Percentiles rank a stretch among this genome's conserved stretches.
These are phyloP conservation scores for Xylogone sp. DNA, from an alignment of 2,329 filamentous ascomycete genomes.

Conservation along the genomic window DNA sequence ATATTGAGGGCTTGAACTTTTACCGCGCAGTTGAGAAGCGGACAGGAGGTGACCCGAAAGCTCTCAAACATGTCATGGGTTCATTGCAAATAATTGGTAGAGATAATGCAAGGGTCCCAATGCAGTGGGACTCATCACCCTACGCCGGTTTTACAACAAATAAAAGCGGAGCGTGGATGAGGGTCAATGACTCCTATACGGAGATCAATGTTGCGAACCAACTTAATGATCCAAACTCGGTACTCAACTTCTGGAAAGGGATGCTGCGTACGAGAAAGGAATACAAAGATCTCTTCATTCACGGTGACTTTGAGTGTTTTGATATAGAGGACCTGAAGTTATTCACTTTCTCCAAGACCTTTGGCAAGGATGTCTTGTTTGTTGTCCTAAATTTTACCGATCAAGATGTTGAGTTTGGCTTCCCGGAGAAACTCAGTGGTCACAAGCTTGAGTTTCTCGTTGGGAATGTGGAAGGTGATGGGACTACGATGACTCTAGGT, in stretches of 20 bases:
- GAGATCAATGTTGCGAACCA: conserved; percentile 56
- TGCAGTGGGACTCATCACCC: conserved; percentile 57
- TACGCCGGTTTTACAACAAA: conserved; percentile 60
- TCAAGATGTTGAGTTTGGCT: conserved; percentile 24
- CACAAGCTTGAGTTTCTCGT: conserved; percentile 2
- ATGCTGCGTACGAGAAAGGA: conserved; percentile 30
- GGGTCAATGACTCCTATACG: conserved; percentile 49
- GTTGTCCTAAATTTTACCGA: conserved; percentile 45
- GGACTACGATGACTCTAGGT: background rate
- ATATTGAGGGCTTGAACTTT: conserved; percentile 46
- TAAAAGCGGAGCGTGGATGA: conserved; percentile 55
- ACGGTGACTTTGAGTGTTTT: conserved; percentile 53
- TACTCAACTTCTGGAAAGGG: conserved; percentile 26
- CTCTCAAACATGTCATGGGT: conserved; percentile 42
- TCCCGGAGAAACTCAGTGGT: conserved; percentile 12
- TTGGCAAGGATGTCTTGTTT: conserved; percentile 16
- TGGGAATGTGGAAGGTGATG: conserved; percentile 3
- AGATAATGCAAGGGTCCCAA: conserved; percentile 64
- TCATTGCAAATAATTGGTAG: conserved; percentile 56
- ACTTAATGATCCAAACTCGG: conserved; percentile 13
- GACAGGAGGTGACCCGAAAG: conserved; percentile 31
- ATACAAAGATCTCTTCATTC: conserved; percentile 58
- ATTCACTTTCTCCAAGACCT: conserved; percentile 35
- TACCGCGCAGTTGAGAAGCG: conserved; percentile 41
- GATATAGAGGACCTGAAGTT: conserved; percentile 41